These are phyloP conservation scores for Curvularia eragrostidis DNA, from an alignment of 2,329 filamentous ascomycete genomes.

Conservation along the genomic window DNA sequence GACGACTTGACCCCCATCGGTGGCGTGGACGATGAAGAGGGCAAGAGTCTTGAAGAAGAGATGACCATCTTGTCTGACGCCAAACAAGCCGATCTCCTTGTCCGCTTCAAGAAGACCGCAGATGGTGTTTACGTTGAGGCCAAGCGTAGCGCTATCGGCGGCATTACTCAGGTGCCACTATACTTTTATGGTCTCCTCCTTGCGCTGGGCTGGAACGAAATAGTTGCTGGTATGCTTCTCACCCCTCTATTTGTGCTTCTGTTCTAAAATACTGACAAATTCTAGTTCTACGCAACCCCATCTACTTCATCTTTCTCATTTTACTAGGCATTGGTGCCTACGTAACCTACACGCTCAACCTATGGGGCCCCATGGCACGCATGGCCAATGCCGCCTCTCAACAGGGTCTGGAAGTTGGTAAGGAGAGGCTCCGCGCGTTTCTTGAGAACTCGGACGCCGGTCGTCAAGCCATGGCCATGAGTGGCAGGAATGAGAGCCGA, in stretches of 20 bases:
- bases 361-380: conserved; percentile 94
- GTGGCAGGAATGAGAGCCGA: conserved; percentile 21
- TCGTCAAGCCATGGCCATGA: conserved; percentile 80
- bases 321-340: conserved; percentile 79
- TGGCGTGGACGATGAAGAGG: conserved; percentile 92
- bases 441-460: conserved; percentile 86
- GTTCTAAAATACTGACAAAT: conserved; percentile 20
- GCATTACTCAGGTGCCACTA: conserved; percentile 88
- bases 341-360: conserved; percentile 89
- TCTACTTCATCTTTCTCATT: conserved; percentile 89
- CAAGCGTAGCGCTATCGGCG: conserved; percentile 94
- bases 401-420: conserved; percentile 89
- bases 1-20: conserved; percentile 89
- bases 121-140: conserved; percentile 98
- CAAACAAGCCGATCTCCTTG: conserved; percentile 88
- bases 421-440: conserved; percentile 88
- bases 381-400: conserved; percentile 88
- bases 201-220: conserved; percentile 98
- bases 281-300: conserved; percentile 86
- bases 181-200: conserved; percentile 93
- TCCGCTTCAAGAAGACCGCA: conserved; percentile 97
- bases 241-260: neutral
- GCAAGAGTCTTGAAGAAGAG: conserved; percentile 93
- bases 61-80: conserved; percentile 92
- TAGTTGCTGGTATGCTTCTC: conserved; percentile 78